A percentile compares a stretch with the other conserved stretches of the same genome.
Conservation (phyloP, 2,329 filamentous ascomycete genomes). For the Phialophora expanda region DNA sequence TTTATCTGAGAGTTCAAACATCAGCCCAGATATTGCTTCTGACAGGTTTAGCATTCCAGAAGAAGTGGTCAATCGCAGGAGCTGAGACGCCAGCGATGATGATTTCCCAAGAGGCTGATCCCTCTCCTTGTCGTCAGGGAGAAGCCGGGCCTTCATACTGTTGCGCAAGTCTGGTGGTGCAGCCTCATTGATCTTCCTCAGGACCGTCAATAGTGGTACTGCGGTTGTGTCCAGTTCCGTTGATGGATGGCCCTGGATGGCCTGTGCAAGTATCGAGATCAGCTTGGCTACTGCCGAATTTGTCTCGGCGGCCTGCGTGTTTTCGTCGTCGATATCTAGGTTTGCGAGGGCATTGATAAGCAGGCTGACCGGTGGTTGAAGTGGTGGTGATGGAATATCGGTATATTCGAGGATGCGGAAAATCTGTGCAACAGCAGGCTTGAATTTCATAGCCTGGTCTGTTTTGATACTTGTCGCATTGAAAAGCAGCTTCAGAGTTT, state of each 20-base stretch:
- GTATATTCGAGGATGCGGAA: slow-evolving; percentile 70
- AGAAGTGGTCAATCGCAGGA: slow-evolving; percentile 79
- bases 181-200: slow-evolving; percentile 72
- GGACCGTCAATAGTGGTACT: slow-evolving; percentile 73
- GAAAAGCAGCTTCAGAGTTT: slow-evolving; percentile 87
- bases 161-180: slow-evolving; percentile 68
- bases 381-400: slow-evolving; percentile 65
- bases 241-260: slow-evolving; percentile 67
- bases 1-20: slow-evolving; percentile 85
- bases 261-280: slow-evolving; percentile 70
- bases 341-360: slow-evolving; percentile 83
- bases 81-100: slow-evolving; percentile 72
- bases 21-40: slow-evolving; percentile 74
- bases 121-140: slow-evolving; percentile 79
- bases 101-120: slow-evolving; percentile 76
- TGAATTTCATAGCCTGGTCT: slow-evolving; percentile 66
- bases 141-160: slow-evolving; percentile 68
- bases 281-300: slow-evolving; percentile 68
- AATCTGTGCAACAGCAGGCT: slow-evolving; percentile 70
- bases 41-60: slow-evolving; percentile 73
- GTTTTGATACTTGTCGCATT: slow-evolving; percentile 80
- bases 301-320: slow-evolving; percentile 63
- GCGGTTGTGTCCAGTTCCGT: slow-evolving; percentile 73
- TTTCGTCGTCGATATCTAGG: slow-evolving; percentile 64
- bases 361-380: slow-evolving; percentile 73